Evolutionary conservation across 164 flowering plant genomes (phyloP).

Genomic region (Paratinospora sagittata): DNA sequence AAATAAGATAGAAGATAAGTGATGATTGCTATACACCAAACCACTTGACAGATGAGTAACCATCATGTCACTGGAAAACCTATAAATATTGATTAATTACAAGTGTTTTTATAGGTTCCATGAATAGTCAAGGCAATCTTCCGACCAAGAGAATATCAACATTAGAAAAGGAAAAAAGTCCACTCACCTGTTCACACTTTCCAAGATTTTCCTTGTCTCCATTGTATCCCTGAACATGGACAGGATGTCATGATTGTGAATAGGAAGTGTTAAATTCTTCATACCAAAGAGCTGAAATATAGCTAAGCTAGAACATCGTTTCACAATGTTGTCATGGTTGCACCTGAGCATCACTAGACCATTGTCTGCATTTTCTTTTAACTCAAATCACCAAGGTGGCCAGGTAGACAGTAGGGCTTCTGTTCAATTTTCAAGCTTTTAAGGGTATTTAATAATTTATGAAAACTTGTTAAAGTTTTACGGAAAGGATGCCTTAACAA

Average conservation of each 20-base stretch:
- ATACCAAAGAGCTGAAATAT: background rate
- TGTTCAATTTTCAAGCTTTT: no score
- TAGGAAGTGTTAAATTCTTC: background rate
- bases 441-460: no score
- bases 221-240: constrained; percentile 58
- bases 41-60: no score
- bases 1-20: no score
- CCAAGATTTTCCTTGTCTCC: constrained; percentile 86
- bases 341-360: background rate
- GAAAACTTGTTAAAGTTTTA: no score
- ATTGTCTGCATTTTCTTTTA: background rate
- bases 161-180: constrained; percentile 1
- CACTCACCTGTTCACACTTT: constrained; percentile 83
- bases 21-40: no score
- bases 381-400: background rate
- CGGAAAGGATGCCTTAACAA: no score
- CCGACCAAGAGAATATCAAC: background rate
- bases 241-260: background rate
- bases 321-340: background rate
- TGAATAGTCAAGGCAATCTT: no score
- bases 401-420: background rate
- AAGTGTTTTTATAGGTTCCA: no score
- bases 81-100: no score
- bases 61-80: no score
- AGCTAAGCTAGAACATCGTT: no score